These are phyloP conservation scores for Hypoxylon sp. DNA, from an alignment of 2,329 filamentous ascomycete genomes.

Conservation along the genomic window DNA sequence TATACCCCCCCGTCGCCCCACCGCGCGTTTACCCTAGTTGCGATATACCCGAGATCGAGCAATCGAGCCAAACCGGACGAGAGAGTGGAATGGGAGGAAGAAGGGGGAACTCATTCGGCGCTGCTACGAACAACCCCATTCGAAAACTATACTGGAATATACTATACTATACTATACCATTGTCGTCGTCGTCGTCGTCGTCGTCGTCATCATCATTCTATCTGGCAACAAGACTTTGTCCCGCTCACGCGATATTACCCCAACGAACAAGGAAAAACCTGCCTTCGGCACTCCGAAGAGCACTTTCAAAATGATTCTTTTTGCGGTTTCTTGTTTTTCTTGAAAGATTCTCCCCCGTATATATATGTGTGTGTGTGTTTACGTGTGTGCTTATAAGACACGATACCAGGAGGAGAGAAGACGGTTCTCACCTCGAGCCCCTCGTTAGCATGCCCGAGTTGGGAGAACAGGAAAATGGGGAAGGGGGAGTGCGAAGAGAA, in stretches of 20 bases:
- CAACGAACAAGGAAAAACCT: constrained; percentile 4
- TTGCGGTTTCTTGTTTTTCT: constrained; percentile 9
- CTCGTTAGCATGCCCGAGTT: constrained; percentile 15
- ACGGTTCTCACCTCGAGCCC: constrained; percentile 1
- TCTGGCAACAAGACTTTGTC: constrained; percentile 45
- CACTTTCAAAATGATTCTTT: constrained; percentile 25
- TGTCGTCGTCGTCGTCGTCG: neutral
- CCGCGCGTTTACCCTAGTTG: constrained; percentile 29
- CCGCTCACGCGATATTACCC: constrained; percentile 51
- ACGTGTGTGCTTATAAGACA: neutral
- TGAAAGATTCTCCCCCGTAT: constrained; percentile 10
- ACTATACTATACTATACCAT: constrained; percentile 14
- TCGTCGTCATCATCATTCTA: constrained; percentile 17
- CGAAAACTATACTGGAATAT: constrained; percentile 19
- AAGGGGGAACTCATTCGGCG: constrained; percentile 20
- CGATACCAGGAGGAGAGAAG: neutral
- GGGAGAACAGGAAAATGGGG: neutral
- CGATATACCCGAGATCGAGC: constrained; percentile 43
- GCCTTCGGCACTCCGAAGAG: constrained; percentile 2
- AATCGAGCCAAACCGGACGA: constrained; percentile 32
- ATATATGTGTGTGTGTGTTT: constrained; percentile 4
- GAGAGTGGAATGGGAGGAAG: constrained; percentile 6
- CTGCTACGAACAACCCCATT: constrained; percentile 6
- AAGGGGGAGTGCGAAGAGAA: constrained; percentile 2
- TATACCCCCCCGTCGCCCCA: constrained; percentile 41